phyloP scores from a whole-genome alignment of 2,329 filamentous ascomycete genomes.

The Exophiala mesophila region DNA sequence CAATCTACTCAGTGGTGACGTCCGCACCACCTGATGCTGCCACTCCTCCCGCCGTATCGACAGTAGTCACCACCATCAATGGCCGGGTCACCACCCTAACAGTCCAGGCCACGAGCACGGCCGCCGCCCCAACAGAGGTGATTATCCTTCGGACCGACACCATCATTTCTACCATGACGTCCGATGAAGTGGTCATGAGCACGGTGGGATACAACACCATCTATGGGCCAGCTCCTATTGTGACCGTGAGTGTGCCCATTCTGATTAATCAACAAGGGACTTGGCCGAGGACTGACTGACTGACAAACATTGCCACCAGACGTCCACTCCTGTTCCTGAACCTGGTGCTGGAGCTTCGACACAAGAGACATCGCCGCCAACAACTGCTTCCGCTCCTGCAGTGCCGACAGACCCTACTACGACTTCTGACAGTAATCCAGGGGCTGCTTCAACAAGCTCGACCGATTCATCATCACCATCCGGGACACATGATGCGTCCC shows the following conservation, averaged over 20 bases:
- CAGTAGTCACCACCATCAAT: conserved; percentile 15
- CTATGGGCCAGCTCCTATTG: conserved; percentile 13
- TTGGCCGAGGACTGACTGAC: no score
- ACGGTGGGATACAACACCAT: conserved; percentile 18
- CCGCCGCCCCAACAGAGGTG: conserved; percentile 1
- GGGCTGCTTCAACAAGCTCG: neutral
- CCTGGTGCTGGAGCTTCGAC: no score
- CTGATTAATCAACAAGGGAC: no score
- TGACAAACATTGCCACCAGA: no score
- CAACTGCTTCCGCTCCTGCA: neutral
- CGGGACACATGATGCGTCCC: neutral
- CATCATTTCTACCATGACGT: conserved; percentile 17
- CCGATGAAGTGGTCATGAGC: conserved; percentile 13
- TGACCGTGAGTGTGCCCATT: conserved; percentile 6
- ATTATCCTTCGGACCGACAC: conserved; percentile 13
- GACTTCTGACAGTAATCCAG: conserved; percentile 1
- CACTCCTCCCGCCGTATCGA: neutral
- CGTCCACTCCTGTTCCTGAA: no score
- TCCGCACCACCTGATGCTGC: conserved; percentile 11
- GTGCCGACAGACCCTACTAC: neutral
- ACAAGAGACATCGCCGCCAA: no score
- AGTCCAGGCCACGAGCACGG: conserved; percentile 4
- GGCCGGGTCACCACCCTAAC: conserved; percentile 3
- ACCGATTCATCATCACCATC: conserved; percentile 1
- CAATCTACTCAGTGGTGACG: conserved; percentile 17